Evolutionary conservation across 108 stramenopile genomes (phyloP).

Genomic region (Parietichytrium sp.): DNA sequence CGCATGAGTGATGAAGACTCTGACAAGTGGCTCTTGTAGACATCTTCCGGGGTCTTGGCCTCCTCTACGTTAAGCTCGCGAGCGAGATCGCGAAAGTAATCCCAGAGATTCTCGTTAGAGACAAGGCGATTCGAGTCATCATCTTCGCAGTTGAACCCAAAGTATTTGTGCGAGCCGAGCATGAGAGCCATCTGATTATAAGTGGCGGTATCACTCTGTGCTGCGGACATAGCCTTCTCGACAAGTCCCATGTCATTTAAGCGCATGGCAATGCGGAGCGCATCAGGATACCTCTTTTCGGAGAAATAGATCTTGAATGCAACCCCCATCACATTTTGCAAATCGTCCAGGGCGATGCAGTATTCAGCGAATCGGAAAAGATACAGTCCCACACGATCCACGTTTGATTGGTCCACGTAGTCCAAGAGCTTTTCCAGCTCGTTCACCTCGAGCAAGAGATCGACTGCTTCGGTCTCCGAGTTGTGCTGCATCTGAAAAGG

Average conservation of each 20-base stretch:
- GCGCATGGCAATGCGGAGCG: slow-evolving; percentile 85
- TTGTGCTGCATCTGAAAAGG: slow-evolving; percentile 95
- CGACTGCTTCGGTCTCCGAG: slow-evolving; percentile 97
- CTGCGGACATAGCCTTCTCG: background rate
- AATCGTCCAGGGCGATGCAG: slow-evolving; percentile 86
- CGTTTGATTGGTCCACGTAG: slow-evolving; percentile 88
- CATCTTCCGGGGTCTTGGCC: slow-evolving; percentile 94
- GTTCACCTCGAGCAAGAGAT: slow-evolving; percentile 94
- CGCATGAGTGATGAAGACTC: slow-evolving; percentile 85
- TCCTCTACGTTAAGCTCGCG: slow-evolving; percentile 86
- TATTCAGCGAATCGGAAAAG: slow-evolving; percentile 92
- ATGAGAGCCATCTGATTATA: slow-evolving; percentile 75
- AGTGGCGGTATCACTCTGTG: no score
- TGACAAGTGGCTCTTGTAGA: slow-evolving; percentile 96
- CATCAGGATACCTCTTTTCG: slow-evolving; percentile 81
- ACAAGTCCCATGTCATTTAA: slow-evolving; percentile 56
- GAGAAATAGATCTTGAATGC: slow-evolving; percentile 81
- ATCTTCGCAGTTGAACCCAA: slow-evolving; percentile 40
- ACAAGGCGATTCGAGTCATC: slow-evolving; percentile 82
- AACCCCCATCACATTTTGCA: slow-evolving; percentile 80
- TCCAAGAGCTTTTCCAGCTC: slow-evolving; percentile 71
- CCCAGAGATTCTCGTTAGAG: slow-evolving; percentile 84
- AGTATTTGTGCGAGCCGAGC: slow-evolving; percentile 38
- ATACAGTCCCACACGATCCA: slow-evolving; percentile 89
- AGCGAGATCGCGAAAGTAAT: slow-evolving; percentile 77